These are phyloP conservation scores for Ogataea zsoltii DNA, from an alignment of 805 yeast species.

Conservation along the genomic window DNA sequence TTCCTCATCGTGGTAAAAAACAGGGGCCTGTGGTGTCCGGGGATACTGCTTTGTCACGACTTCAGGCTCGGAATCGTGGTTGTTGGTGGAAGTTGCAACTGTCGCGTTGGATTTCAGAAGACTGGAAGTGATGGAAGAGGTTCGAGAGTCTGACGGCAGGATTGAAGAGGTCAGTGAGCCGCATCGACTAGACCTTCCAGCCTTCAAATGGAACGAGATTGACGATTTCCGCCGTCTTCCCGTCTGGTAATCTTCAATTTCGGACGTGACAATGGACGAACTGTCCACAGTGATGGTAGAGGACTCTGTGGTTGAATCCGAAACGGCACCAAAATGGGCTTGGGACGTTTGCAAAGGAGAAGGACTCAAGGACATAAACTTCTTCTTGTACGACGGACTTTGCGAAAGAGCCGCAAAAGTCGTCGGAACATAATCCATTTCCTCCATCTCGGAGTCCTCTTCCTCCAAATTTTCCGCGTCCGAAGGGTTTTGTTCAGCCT, in stretches of 20 bases:
- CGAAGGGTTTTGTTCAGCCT: constrained; percentile 16
- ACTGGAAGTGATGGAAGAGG: constrained; percentile 14
- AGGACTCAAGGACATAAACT: constrained; percentile 1
- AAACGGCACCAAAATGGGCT: constrained; percentile 13
- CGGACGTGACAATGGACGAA: constrained; percentile 25
- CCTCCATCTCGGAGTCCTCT: constrained; percentile 22
- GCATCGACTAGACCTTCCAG: constrained; percentile 21
- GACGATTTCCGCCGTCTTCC: constrained; percentile 30
- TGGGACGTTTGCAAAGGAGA: constrained; percentile 2
- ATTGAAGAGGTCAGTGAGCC: constrained; percentile 26
- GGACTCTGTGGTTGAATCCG: constrained; percentile 9
- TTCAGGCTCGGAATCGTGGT: constrained; percentile 11
- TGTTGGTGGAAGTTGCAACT: constrained; percentile 8
- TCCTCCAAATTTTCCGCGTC: constrained; percentile 25
- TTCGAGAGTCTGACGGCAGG: constrained; percentile 10
- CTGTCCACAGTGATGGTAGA: constrained; percentile 12
- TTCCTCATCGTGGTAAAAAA: constrained; percentile 14
- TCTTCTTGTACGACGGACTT: constrained; percentile 20
- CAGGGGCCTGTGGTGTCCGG: constrained; percentile 19
- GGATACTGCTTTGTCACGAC: constrained; percentile 14
- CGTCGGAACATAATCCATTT: constrained; percentile 10
- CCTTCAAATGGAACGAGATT: constrained; percentile 27
- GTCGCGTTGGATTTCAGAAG: constrained; percentile 13
- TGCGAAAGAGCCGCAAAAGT: constrained; percentile 13
- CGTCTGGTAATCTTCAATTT: constrained; percentile 24